Conservation (phyloP, 2,329 filamentous ascomycete species). For the Lasiodiplodia citricola region DNA sequence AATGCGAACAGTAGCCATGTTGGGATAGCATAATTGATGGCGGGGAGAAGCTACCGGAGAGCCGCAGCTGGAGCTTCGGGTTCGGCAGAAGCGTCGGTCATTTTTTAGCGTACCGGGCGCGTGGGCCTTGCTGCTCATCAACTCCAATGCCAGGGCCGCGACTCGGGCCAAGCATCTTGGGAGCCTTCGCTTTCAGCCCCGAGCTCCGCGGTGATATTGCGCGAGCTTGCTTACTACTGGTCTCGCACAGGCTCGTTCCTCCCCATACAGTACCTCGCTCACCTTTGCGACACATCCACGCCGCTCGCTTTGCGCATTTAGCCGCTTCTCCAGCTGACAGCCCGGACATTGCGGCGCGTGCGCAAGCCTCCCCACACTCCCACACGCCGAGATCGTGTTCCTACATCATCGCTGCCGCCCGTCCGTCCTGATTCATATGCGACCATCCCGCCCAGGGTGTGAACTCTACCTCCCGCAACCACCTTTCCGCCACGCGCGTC, state of each 20-base stretch:
- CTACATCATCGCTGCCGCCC: conserved; percentile 25
- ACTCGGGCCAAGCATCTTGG: conserved; percentile 19
- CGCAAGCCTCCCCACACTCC: conserved; percentile 24
- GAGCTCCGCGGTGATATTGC: conserved; percentile 18
- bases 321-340: conserved; percentile 22
- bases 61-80: conserved; percentile 20
- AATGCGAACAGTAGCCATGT: conserved; percentile 67
- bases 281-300: conserved; percentile 1
- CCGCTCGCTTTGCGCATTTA: conserved; percentile 23
- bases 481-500: conserved; percentile 5
- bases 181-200: conserved; percentile 6
- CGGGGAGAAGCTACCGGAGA: conserved; percentile 7
- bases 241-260: background rate
- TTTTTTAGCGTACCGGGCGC: conserved; percentile 12
- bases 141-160: conserved; percentile 23
- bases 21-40: conserved; percentile 28
- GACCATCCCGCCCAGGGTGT: background rate
- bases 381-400: conserved; percentile 19
- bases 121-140: background rate
- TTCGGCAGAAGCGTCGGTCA: background rate
- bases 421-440: conserved; percentile 17
- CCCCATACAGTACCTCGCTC: background rate
- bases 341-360: conserved; percentile 25
- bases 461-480: conserved; percentile 18
- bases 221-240: background rate